Evolutionary conservation across 179 eudicot species (phyloP), one percentile per base, ranked within the genome.

Genomic region (Sideroxylon spinosum): DNA sequence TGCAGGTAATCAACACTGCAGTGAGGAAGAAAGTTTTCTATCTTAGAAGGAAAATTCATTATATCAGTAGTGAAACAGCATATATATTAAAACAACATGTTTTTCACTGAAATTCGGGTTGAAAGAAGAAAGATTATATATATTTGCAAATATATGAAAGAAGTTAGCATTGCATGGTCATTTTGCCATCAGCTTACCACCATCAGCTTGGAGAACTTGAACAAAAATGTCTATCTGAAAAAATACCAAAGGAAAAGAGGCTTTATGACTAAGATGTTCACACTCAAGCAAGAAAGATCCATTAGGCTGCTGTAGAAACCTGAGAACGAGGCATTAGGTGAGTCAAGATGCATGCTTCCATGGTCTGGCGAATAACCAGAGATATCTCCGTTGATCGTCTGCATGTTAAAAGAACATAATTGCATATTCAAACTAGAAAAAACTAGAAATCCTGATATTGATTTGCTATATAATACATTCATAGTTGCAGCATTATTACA

Each of bases 171-270:
- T 20, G 44, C 60, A 73, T 26, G 2, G 52, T 26, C 44, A 44
- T 50, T 11, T 32, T 13, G 20, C 17, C 17, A 37, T 46, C 22
- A 50, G 59, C 28, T 79, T 87, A 93, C 98, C 97, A 85, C 98
- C 98, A 83, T 95, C 98, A 68, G 98, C 98, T 88, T 93, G 95
- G 70, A 95, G 98, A 85, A 95, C 98, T 89, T 95, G 98, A 64
- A 95, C 97, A 82, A 91, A 91, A 65, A 95, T 93, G 85, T 95
- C 98, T 79, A 95, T 95, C 96, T 94, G 90, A 79, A 83, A 84
- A 83, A 82, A 64, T 10, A 49, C 25, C 52, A 56, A 76, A 57
- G 0, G 8, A 72, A 74, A 60, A 4, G 48, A 46, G 11, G 19
- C 0, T 53, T 61, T 64, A 74, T 3, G 66, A n/a, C 73, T 70